Evolutionary conservation across 2,329 filamentous ascomycete genomes (phyloP), one percentile per base, ranked within the genome.

Genomic region (Dactylella cylindrospora): DNA sequence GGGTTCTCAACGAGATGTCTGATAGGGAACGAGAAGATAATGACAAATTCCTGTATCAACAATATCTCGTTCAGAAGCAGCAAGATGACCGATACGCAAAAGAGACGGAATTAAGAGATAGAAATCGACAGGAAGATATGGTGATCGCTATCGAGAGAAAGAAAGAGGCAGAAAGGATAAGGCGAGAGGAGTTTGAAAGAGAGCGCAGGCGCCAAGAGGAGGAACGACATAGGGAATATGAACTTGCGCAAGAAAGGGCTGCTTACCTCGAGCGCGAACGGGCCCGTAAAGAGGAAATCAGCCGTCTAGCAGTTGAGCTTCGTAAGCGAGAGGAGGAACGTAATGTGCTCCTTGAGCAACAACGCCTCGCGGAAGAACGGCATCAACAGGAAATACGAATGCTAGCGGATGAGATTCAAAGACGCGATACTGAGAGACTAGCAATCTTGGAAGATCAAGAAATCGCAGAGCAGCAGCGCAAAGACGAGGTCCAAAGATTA

Each of bases 211-310:
- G 45, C 9, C 31, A 51, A 25, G 59, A 64, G 28, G 59, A 64
- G 25, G 59, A 64, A 15, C 31, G n/a, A 9, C 47, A 23, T 33
- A 41, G 50, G 36, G 51, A 64, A 23, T 64, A 64, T 31, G 51
- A 55, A 17, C 45, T 64, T 17, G 59, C 59, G 5, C 59, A 51
- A 41, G 51, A 57, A 43, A 35, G 59, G 3, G 59, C 59, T 10
- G 59, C 59, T 7, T 57, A 51, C 25, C 38, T 64, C 12, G 51
- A 64, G 38, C 51, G 59, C 7, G 59, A 64, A 26, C 45, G 52
- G 17, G 26, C 33, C 25, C 32, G 59, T 31, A 51, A 40, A 22
- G 51, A 55, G n/a, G 59, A 64, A 46, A 64, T 64, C 5, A 44
- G 45, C 31, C 39, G 40, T 5, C 51, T 64, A 9, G 59, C 46